phyloP scores from a whole-genome alignment of 768 basidiomycete genomes.

The Lactarius indigo region DNA sequence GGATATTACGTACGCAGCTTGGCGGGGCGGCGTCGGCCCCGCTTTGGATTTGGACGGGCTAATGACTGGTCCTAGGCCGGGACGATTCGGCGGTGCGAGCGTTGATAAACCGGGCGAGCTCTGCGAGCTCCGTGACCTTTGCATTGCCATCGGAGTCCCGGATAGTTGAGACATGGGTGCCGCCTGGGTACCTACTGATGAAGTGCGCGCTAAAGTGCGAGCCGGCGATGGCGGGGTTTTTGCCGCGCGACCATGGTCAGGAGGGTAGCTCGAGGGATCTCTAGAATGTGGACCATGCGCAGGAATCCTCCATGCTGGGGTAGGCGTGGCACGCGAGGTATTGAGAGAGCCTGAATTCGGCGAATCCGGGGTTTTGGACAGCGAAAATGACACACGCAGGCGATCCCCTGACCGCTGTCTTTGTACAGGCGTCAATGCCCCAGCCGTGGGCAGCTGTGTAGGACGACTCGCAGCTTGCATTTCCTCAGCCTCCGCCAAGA shows the following conservation, averaged over 20 bases:
- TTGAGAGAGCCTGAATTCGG: constrained; percentile 5
- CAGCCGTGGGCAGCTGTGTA: constrained; percentile 22
- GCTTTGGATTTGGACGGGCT: constrained; percentile 40
- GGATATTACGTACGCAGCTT: constrained; percentile 46
- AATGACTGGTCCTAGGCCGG: constrained; percentile 61
- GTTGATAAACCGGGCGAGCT: not conserved
- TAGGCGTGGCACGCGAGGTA: not conserved
- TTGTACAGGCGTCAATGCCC: not conserved
- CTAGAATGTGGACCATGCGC: not conserved
- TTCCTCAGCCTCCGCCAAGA: constrained; percentile 75
- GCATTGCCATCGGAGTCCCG: not conserved
- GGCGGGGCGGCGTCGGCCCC: constrained; percentile 36
- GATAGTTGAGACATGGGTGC: not conserved
- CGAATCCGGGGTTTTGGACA: constrained; percentile 11
- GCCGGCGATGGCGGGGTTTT: not conserved
- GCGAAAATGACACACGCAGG: constrained; percentile 16
- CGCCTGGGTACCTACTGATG: not conserved
- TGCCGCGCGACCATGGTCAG: not conserved
- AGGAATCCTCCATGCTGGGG: not conserved
- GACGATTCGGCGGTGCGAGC: constrained; percentile 1
- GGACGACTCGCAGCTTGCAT: constrained; percentile 24
- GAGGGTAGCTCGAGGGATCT: not conserved
- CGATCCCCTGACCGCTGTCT: constrained; percentile 16
- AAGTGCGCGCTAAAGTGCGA: not conserved
- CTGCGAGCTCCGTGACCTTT: constrained; percentile 11